These are phyloP conservation scores for Elsinoe ampelina DNA, from an alignment of 2,329 filamentous ascomycete genomes.

Conservation along the genomic window DNA sequence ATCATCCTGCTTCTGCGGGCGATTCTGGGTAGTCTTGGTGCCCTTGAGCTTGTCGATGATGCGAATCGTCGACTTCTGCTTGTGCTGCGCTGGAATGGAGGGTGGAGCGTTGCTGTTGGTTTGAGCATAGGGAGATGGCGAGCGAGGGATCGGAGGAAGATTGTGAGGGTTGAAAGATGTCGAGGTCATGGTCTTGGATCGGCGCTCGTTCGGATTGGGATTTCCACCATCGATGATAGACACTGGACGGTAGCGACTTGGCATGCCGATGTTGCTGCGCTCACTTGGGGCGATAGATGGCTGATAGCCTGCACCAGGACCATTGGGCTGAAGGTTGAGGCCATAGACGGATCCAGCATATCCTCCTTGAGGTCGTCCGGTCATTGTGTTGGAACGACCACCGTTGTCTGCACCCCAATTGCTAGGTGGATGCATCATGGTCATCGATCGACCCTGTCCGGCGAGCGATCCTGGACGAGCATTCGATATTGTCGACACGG, in stretches of 20 bases:
- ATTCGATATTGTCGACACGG: conserved; percentile 39
- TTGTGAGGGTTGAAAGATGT: conserved; percentile 20
- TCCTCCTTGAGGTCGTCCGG: conserved; percentile 20
- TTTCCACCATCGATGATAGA: conserved; percentile 42
- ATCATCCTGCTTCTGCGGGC: conserved; percentile 18
- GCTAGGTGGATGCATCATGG: conserved; percentile 61
- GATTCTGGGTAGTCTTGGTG: conserved; percentile 17
- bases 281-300: conserved; percentile 92
- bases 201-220: conserved; percentile 10
- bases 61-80: conserved; percentile 26
- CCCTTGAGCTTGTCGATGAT: conserved; percentile 31
- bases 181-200: conserved; percentile 34
- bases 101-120: conserved; percentile 13
- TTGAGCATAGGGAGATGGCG: conserved; percentile 13
- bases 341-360: conserved; percentile 31
- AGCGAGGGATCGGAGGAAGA: conserved; percentile 18
- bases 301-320: conserved; percentile 53
- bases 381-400: conserved; percentile 33
- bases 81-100: conserved; percentile 5
- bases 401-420: conserved; percentile 21
- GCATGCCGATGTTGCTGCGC: conserved; percentile 84
- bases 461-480: conserved; percentile 20
- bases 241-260: conserved; percentile 83
- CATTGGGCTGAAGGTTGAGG: conserved; percentile 29
- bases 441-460: conserved; percentile 56